Percentiles rank a stretch among this genome's conserved stretches.
Evolutionary conservation across 2,329 filamentous ascomycete species (phyloP).

Genomic region (Arthrobotrys conoides): DNA sequence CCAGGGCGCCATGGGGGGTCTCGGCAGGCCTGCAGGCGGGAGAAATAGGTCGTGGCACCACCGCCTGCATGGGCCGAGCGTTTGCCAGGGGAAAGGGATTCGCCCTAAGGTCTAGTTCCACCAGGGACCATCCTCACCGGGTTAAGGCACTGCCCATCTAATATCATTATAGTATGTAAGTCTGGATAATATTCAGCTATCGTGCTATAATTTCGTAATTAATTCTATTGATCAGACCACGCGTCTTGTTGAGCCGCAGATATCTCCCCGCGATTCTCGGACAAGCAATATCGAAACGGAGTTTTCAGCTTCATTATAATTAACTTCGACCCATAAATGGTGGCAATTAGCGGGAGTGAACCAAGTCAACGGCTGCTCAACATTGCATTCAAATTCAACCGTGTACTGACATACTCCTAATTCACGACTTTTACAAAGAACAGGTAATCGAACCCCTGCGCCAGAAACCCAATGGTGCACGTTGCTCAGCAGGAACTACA

Average conservation of each 20-base stretch:
- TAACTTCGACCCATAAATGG: neutral
- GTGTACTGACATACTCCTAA: no score
- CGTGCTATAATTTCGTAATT: conserved; percentile 50
- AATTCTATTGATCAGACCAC: conserved; percentile 31
- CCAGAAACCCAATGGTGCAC: conserved; percentile 17
- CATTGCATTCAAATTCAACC: neutral
- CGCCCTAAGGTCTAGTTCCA: conserved; percentile 12
- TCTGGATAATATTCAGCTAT: conserved; percentile 8
- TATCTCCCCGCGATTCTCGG: conserved; percentile 25
- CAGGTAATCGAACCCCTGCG: conserved; percentile 26
- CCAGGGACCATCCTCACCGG: conserved; percentile 43
- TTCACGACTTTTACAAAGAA: neutral
- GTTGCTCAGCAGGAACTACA: conserved; percentile 30
- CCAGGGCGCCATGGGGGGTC: conserved; percentile 47
- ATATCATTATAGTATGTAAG: neutral
- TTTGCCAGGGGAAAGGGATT: conserved; percentile 38
- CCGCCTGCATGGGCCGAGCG: conserved; percentile 35
- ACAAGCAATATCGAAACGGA: neutral
- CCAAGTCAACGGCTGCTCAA: conserved; percentile 3
- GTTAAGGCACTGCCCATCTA: conserved; percentile 34
- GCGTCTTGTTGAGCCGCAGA: conserved; percentile 31
- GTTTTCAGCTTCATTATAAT: conserved; percentile 17
- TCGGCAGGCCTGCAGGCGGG: conserved; percentile 43
- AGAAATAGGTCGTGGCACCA: conserved; percentile 58
- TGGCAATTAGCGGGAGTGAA: neutral